Base-by-base conservation (phyloP, 352 stramenopile species). In the Plasmopara muralis region DNA sequence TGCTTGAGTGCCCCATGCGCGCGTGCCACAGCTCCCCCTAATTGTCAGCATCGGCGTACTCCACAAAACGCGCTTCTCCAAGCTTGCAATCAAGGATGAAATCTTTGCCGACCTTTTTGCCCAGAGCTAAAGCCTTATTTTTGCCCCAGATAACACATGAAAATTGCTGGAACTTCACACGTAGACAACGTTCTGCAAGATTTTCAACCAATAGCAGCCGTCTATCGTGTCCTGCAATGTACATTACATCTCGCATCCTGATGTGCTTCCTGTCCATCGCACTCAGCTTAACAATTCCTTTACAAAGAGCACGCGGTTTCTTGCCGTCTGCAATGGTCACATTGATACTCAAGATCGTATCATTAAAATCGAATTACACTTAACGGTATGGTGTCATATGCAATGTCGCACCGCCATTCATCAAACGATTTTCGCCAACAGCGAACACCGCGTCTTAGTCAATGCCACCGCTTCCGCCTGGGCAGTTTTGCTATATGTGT, bases 371-470 rank as follows among this genome's bases (percentile, higher is more conserved):
- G 9, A 53, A 53, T 25, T 45, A 13, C 2, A 2, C 39, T 14
- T 9, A 1, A 16, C 1, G 13, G n/a, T 41, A 41, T 16, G 37
- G 37, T 18, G n/a, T 46, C 57, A 65, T 65, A 40, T 60, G 51
- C 20, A 41, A 56, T 34, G 51, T 29, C 20, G 51, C 57, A 35
- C 31, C 10, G 31, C 31, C 5, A 35, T 35, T 12, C 1, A 41
- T 41, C n/a, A 41, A 12, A 1, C 12, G 12, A 16, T 41, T 16
- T 16, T 16, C 37, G n/a, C 37, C 37, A n/a, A 41, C 37, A 16
- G 13, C 9, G n/a, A 41, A 41, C 4, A 41, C 37, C 12, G 9
- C 37, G n/a, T 41, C 37, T 18, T 41, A 1, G 16, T 41, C 37
- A 18, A 18, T 41, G n/a, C 37, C 37, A 16, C 5, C 2, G 12